Conservation (phyloP, 2,329 filamentous ascomycete genomes). For the Calonectria pseudoturangicola region DNA sequence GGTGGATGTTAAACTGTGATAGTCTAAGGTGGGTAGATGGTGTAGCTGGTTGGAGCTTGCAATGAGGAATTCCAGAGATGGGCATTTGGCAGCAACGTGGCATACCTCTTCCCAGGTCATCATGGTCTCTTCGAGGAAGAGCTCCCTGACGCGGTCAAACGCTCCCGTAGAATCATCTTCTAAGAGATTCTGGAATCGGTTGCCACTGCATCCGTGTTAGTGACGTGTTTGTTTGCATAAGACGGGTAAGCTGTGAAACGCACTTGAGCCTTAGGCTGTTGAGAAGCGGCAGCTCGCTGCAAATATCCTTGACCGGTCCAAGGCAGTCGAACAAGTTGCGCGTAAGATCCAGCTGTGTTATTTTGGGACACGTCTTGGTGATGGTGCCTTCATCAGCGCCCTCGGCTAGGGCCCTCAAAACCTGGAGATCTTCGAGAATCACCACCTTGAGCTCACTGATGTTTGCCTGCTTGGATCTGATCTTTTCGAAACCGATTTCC, state of each 20-base stretch:
- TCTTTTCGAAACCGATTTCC: constrained; percentile 97
- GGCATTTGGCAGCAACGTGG: constrained; percentile 72
- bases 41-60: constrained; percentile 76
- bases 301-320: constrained; percentile 81
- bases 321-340: constrained; percentile 86
- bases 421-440: constrained; percentile 85
- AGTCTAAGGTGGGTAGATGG: constrained; percentile 65
- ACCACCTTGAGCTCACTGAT: constrained; percentile 87
- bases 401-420: constrained; percentile 65
- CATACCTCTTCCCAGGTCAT: constrained; percentile 80
- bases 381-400: constrained; percentile 62
- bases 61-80: constrained; percentile 68
- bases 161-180: constrained; percentile 57
- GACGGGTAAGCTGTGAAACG: constrained; percentile 60
- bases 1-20: constrained; percentile 66
- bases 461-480: constrained; percentile 85
- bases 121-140: constrained; percentile 81
- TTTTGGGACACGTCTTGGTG: constrained; percentile 75
- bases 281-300: constrained; percentile 79
- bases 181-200: constrained; percentile 76
- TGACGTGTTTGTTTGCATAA: constrained; percentile 12
- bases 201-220: constrained; percentile 74
- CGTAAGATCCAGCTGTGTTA: constrained; percentile 88
- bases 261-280: constrained; percentile 83
- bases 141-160: constrained; percentile 73